Evolutionary conservation across 2,329 filamentous ascomycete genomes (phyloP), one percentile per base, ranked within the genome.

Genomic region (Cercospora zeae-maydis): DNA sequence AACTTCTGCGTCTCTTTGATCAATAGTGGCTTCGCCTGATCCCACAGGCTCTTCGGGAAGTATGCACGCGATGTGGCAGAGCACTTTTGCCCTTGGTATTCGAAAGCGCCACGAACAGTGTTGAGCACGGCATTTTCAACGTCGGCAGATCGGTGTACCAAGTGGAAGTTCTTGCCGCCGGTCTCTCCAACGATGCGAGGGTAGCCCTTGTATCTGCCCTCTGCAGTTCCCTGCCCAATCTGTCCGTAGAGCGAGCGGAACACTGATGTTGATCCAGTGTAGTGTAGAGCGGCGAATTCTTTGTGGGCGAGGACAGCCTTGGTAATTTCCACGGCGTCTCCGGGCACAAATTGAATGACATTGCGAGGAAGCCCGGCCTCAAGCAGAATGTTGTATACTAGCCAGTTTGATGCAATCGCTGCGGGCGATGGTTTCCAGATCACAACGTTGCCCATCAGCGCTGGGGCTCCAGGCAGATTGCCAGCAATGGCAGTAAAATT

Each of bases 401-500:
- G 82, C 86, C 90, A 96, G 81, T 93, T 96, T 66, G 90, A 92
- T n/a, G 89, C 89, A 66, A 97, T 90, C 37, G 93, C 91, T 14
- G 83, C 88, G 70, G 93, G 91, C 13, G 91, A 95, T n/a, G 93
- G 93, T 83, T 98, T 98, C 93, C 93, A 98, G 52, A 98, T 80
- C 4, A 96, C 92, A 1, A 97, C 93, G 77, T 98, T 98, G 63
- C 93, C 93, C 82, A 97, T 88, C 60, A 97, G 80, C 0, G 92
- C 92, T 13, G 93, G 92, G 0, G 91, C 88, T 53, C 86, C 89
- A 14, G 90, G 86, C 45, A 98, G 82, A 79, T 96, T 97, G 61
- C 89, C 93, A 10, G 88, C 92, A 71, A 98, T 96, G 66, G 93
- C 93, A 21, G 93, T 97, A 80, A 98, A 98, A 82, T 98, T 98